phyloP scores from a whole-genome alignment of 208 protist genomes.

The Phytomonas sp. region DNA sequence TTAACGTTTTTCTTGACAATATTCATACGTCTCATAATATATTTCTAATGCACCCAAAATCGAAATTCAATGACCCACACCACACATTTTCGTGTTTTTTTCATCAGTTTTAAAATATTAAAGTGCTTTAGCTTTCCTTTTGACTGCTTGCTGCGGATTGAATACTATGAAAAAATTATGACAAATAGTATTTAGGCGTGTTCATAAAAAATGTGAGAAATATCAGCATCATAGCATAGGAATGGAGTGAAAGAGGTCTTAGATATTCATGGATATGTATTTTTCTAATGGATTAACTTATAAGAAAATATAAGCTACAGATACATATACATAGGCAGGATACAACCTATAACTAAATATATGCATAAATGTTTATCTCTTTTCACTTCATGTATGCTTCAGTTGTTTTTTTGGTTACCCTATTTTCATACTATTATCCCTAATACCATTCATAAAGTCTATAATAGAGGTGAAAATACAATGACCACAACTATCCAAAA shows the following conservation, averaged over 20 bases:
- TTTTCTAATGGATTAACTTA: neutral
- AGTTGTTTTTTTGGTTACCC: neutral
- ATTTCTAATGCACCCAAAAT: neutral
- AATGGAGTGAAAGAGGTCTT: neutral
- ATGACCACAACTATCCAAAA: neutral
- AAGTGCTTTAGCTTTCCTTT: neutral
- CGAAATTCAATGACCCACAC: neutral
- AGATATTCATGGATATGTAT: neutral
- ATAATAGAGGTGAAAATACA: neutral
- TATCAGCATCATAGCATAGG: neutral
- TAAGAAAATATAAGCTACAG: too few relatives aligned
- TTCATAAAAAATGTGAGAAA: conserved; percentile 6
- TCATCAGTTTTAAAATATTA: neutral
- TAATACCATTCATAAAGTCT: neutral
- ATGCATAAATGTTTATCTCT: neutral
- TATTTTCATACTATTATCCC: neutral
- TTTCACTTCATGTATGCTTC: neutral
- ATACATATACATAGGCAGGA: neutral
- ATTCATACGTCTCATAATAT: neutral
- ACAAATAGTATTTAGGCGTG: conserved; percentile 10
- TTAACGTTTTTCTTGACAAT: neutral
- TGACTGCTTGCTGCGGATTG: neutral
- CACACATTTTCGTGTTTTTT: neutral
- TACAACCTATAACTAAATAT: neutral
- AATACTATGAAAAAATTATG: conserved; percentile 7